phyloP scores from a whole-genome alignment of 768 basidiomycete species.

The Boletellus emodensis region DNA sequence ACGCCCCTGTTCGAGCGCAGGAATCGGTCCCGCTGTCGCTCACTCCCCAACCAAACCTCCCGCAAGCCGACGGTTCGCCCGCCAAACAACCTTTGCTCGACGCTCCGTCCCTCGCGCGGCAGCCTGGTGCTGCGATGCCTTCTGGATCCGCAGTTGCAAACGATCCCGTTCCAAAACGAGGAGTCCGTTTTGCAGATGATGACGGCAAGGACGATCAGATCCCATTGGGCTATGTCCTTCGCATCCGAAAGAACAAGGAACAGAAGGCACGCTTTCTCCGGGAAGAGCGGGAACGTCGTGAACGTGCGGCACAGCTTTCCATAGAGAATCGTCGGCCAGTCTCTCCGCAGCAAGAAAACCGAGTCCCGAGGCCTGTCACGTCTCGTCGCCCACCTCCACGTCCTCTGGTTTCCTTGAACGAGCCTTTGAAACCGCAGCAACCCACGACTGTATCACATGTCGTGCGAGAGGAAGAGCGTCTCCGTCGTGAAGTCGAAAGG shows the following conservation, averaged over 20 bases:
- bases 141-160: conserved; percentile 9
- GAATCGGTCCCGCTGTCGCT: not conserved
- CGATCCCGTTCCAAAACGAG: conserved; percentile 36
- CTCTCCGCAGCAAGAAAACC: conserved; percentile 7
- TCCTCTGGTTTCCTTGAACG: conserved; percentile 15
- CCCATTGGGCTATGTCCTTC: conserved; percentile 66
- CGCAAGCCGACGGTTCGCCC: no score
- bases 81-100: not conserved
- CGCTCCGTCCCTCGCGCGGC: not conserved
- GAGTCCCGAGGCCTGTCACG: conserved; percentile 11
- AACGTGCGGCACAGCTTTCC: conserved; percentile 30
- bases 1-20: conserved; percentile 14
- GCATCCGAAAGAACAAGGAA: conserved; percentile 67
- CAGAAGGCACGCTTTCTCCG: conserved; percentile 66
- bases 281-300: conserved; percentile 53
- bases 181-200: conserved; percentile 64
- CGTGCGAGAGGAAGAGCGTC: conserved; percentile 41
- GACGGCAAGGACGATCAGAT: conserved; percentile 61
- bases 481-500: conserved; percentile 45
- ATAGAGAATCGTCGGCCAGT: conserved; percentile 32
- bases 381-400: conserved; percentile 14
- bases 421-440: conserved; percentile 7
- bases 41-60: not conserved
- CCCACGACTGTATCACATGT: conserved; percentile 3
- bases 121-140: not conserved